Base-by-base conservation (phyloP, 345 rosid species). In the Ceriops tagal region DNA sequence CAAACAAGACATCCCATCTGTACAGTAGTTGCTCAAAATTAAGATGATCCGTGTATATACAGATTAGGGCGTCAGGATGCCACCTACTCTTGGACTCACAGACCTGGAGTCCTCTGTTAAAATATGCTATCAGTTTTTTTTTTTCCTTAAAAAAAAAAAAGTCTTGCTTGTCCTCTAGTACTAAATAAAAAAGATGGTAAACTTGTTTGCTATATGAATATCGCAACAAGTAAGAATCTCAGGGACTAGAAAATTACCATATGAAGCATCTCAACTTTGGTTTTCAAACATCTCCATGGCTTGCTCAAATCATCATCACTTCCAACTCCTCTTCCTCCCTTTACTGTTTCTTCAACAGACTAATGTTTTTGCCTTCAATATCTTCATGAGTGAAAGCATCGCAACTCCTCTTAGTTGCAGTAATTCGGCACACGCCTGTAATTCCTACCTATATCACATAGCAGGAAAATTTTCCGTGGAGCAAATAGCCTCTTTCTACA, bases 371-470 rank as follows among this genome's bases (percentile, higher is more conserved):
- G 27, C 74, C 32, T 46, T 27, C 46, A 15, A 21, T 52, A 53
- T 52, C 5, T 19, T 37, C 27, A 13, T 28, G 30, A 46, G 56
- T 57, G 53, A 79, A 56, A 37, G 65, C 30, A 58, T 35, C 53
- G 58, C 68, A 47, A 71, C 64, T 67, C 81, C 81, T 58, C 75
- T 74, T 18, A 62, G 13, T 31, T 81, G 79, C 62, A 49, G 64
- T 65, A 65, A 66, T 34, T 63, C 11, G 10, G 63, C 43, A 7
- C 70, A 53, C 26, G 47, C 52, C 1, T 81, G 82, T 34, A 58
- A 70, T 66, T 78, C 82, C 30, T 73, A 62, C 55, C 62, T 72
- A 9, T 78, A 81, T 68, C 80, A 75, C 66, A 59, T 58, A 53
- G 75, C 82, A 5, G 59, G 13, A 32, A 73, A 75, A 19, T 51